Base-by-base conservation (phyloP, 2,329 filamentous ascomycete species). In the Alternaria arborescens region DNA sequence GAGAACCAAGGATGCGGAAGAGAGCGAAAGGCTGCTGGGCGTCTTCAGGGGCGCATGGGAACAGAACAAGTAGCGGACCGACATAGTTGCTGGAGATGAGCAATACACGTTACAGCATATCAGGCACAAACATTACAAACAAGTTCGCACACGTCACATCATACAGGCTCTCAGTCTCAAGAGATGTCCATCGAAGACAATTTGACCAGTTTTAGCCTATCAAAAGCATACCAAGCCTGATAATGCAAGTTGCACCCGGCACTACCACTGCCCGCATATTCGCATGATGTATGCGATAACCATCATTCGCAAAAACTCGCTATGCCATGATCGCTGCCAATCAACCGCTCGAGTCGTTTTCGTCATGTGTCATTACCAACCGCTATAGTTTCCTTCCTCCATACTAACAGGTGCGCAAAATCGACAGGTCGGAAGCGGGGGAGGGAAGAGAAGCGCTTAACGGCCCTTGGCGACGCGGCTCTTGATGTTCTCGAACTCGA, bases 11-110 rank as follows among this genome's bases (percentile, higher is more conserved):
- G 91, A 96, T 75, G 88, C 84, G 52, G 77, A 75, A 3, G 84
- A 86, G 73, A 91, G 90, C 1, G 86, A 87, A 67, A 86, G 88
- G 70, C 77, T 94, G 71, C 85, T 86, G 36, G 81, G 77, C 5
- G 76, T 91, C 22, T 97, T 97, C 74, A 90, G 86, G 78, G 82
- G 82, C 44, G 90, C 89, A 43, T 95, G 91, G 90, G 84, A 88
- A 68, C 81, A 69, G 48, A 67, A 67, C 56, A 65, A 66, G 55
- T 74, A 64, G 52, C 16, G 28, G 26, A 12, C 18, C n/a, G 18
- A n/a, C 40, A 11, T 22, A n/a, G 22, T 8, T 41, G 24, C 34
- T 30, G 6, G 7, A 3, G 5, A 14, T 0, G 24, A 7, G 4
- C 6, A 10, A 11, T 26, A 14, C 30, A 38, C 28, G 2, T 26